Evolutionary conservation across 129 eudicot species (phyloP).

Genomic region (Rutidosis leptorrhynchoides): DNA sequence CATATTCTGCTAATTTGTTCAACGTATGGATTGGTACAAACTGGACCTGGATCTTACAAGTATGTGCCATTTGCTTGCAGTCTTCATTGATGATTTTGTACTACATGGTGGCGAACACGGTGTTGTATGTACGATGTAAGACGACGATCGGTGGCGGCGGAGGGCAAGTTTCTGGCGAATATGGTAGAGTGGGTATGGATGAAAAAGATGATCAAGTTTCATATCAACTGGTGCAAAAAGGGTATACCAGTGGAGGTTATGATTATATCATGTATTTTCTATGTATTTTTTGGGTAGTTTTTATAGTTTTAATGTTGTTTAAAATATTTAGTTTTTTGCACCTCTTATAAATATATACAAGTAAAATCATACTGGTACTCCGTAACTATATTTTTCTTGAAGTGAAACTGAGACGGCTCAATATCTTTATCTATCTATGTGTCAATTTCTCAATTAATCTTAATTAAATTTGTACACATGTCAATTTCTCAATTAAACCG

Average conservation of each 20-base stretch:
- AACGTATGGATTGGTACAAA: background rate
- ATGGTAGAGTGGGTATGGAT: conserved; percentile 51
- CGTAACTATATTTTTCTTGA: too few relatives aligned
- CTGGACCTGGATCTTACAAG: too few relatives aligned
- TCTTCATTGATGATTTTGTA: conserved; percentile 19
- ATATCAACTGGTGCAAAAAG: conserved; percentile 21
- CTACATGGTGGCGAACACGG: conserved; percentile 48
- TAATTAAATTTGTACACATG: too few relatives aligned
- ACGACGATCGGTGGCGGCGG: conserved; percentile 33
- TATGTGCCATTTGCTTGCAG: conserved; percentile 30
- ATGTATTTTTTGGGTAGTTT: background rate
- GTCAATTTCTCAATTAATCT: too few relatives aligned
- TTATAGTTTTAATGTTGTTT: background rate
- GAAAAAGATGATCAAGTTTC: conserved; percentile 47
- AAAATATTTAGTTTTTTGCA: too few relatives aligned
- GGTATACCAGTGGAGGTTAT: conserved; percentile 18
- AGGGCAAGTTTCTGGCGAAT: conserved; percentile 54
- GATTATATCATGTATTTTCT: background rate
- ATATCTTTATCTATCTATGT: too few relatives aligned
- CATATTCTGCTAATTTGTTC: background rate
- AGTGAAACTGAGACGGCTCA: too few relatives aligned
- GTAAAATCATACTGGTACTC: too few relatives aligned
- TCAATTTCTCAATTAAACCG: too few relatives aligned
- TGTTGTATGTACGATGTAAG: conserved; percentile 65
- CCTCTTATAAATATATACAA: too few relatives aligned